These are phyloP conservation scores for Fonsecaea pedrosoi DNA, from an alignment of 2,329 filamentous ascomycete species.

Conservation along the genomic window DNA sequence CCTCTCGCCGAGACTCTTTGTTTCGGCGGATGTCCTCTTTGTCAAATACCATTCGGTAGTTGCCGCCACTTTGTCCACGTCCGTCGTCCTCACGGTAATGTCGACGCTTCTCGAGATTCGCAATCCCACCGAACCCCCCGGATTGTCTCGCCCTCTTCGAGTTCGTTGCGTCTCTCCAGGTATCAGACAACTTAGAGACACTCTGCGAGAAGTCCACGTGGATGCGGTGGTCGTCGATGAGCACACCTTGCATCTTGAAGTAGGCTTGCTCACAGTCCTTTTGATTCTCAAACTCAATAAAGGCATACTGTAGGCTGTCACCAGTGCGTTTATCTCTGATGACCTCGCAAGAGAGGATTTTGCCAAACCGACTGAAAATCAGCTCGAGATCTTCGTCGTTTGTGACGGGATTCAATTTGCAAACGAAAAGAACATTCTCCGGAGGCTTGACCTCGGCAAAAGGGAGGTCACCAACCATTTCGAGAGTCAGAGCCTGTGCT, in stretches of 20 bases:
- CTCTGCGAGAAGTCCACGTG: constrained; percentile 99
- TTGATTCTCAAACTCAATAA: constrained; percentile 95
- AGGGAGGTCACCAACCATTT: constrained; percentile 96
- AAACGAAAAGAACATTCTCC: constrained; percentile 96
- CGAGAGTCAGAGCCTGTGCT: constrained; percentile 90
- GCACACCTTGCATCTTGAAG: constrained; percentile 97
- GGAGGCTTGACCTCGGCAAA: constrained; percentile 98
- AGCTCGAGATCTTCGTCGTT: constrained; percentile 92
- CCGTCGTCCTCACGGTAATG: constrained; percentile 80
- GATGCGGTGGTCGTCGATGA: constrained; percentile 96
- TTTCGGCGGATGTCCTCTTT: constrained; percentile 65
- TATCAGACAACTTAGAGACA: constrained; percentile 82
- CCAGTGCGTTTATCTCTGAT: constrained; percentile 93
- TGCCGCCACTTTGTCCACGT: constrained; percentile 51
- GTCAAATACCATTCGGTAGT: constrained; percentile 83
- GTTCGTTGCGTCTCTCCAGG: constrained; percentile 86
- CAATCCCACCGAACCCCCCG: constrained; percentile 90
- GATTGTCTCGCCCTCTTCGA: constrained; percentile 70
- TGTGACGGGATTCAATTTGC: constrained; percentile 97
- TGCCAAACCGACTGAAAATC: constrained; percentile 96
- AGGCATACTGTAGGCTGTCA: constrained; percentile 95
- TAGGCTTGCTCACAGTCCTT: constrained; percentile 92
- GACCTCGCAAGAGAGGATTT: constrained; percentile 92
- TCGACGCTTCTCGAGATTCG: constrained; percentile 83
- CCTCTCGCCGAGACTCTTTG: constrained; percentile 23